Evolutionary conservation across 768 basidiomycete species (phyloP).

Genomic region (Rhodotorula kratochvilovae): DNA sequence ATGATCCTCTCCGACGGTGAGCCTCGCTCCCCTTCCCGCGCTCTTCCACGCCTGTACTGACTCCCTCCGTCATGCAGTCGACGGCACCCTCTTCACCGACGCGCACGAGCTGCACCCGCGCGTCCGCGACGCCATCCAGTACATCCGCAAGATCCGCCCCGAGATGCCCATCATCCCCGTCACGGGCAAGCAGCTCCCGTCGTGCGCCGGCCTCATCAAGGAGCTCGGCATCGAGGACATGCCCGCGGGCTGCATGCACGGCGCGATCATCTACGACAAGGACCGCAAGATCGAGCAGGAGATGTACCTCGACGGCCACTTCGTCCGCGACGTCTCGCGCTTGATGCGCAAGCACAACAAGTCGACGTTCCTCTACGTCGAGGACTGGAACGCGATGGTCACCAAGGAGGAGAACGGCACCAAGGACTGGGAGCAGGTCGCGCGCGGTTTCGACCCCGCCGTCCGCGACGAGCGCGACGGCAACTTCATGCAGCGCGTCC

Average conservation of each 20-base stretch:
- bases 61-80: not conserved
- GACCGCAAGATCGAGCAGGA: constrained; percentile 36
- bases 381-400: constrained; percentile 40
- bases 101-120: constrained; percentile 39
- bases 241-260: constrained; percentile 39
- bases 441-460: constrained; percentile 39
- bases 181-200: constrained; percentile 40
- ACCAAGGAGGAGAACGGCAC: constrained; percentile 39
- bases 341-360: constrained; percentile 40
- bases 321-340: constrained; percentile 36
- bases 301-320: constrained; percentile 33
- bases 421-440: constrained; percentile 39
- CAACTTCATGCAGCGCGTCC: constrained; percentile 37
- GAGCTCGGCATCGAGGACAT: constrained; percentile 24
- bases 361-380: constrained; percentile 41
- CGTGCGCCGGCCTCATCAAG: constrained; percentile 33
- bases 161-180: constrained; percentile 41
- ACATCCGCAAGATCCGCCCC: constrained; percentile 36
- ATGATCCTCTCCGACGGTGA: constrained; percentile 38
- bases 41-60: not conserved
- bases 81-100: constrained; percentile 41
- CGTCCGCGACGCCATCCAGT: constrained; percentile 33
- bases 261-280: constrained; percentile 41
- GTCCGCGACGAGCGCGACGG: constrained; percentile 36
- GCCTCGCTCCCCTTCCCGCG: not conserved